Conservation (phyloP, 768 basidiomycete genomes). For the Termitomyces sp. region DNA sequence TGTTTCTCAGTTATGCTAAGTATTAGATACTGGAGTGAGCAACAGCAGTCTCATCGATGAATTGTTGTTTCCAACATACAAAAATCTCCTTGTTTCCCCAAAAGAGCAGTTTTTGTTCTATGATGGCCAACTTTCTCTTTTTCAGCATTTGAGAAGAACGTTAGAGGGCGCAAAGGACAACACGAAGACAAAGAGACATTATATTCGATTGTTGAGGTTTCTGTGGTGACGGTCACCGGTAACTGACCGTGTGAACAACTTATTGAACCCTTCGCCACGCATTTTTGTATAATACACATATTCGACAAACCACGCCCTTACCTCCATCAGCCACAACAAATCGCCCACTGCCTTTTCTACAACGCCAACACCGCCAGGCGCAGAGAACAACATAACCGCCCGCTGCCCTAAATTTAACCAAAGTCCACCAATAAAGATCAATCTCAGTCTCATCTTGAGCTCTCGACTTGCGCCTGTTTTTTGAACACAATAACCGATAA, state of each 20-base stretch:
- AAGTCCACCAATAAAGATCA: conserved; percentile 3
- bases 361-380: not conserved
- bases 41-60: not conserved
- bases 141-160: not conserved
- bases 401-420: not conserved
- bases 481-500: conserved; percentile 1
- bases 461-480: not conserved
- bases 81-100: not conserved
- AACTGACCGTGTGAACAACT: conserved; percentile 11
- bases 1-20: not conserved
- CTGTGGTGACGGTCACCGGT: not conserved
- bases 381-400: not conserved
- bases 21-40: not conserved
- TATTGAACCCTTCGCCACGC: conserved; percentile 3
- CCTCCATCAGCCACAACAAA: not conserved
- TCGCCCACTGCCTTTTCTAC: not conserved
- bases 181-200: not conserved
- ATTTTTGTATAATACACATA: conserved; percentile 3
- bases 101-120: not conserved
- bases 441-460: conserved; percentile 9
- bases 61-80: not conserved
- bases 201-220: not conserved
- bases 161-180: not conserved
- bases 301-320: not conserved
- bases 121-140: not conserved